A percentile compares a stretch with the other conserved stretches of the same genome.
phyloP scores from a whole-genome alignment of 495 filamentous ascomycete genomes.

The Neurospora sp. region DNA sequence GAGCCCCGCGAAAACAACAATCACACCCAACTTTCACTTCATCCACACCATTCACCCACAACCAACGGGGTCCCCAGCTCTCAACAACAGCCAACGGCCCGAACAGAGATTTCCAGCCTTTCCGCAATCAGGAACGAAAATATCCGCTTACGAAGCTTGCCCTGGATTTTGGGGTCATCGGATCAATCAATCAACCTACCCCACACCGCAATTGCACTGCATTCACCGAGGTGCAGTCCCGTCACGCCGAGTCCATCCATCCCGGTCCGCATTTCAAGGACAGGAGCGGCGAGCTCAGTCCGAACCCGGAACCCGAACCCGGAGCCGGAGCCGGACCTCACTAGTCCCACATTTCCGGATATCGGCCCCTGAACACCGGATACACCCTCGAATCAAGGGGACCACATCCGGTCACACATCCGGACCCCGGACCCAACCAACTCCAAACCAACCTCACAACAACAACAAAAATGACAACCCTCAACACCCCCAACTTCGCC shows the following conservation, averaged over 20 bases:
- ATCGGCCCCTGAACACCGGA: neutral
- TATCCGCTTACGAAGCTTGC: neutral
- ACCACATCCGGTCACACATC: too few species aligned
- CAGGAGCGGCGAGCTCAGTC: neutral
- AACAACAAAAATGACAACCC: too few species aligned
- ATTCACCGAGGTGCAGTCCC: neutral
- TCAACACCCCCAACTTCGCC: constrained; percentile 2
- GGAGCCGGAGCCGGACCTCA: neutral
- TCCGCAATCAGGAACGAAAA: neutral
- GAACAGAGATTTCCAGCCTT: neutral
- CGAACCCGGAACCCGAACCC: neutral
- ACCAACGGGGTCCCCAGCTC: neutral
- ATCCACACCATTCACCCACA: neutral
- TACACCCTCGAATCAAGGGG: too few species aligned
- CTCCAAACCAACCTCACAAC: too few species aligned
- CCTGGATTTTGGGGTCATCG: neutral
- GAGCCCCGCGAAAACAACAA: neutral
- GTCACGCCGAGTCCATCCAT: neutral
- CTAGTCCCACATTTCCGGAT: neutral
- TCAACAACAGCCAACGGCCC: neutral
- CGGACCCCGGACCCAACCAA: too few species aligned
- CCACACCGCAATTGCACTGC: neutral
- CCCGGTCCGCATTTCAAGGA: neutral
- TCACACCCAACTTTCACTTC: neutral
- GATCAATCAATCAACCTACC: neutral